Conservation (phyloP, 176 grass and related monocot species). For the Pontederia crassipes region DNA sequence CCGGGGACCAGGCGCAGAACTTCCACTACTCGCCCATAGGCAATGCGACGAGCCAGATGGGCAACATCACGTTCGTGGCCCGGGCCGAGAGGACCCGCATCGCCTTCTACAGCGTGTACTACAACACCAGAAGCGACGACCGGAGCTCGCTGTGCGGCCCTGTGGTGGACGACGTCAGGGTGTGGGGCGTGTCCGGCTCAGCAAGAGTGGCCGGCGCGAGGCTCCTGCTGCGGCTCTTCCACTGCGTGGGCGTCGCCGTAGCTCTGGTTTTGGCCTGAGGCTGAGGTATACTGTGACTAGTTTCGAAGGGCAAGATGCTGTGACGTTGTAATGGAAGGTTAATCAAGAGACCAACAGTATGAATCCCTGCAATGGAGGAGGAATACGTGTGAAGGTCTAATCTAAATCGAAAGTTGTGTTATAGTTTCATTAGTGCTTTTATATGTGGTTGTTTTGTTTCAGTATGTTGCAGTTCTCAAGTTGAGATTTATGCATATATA, state of each 20-base stretch:
- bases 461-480: too few species aligned
- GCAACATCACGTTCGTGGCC: constrained; percentile 14
- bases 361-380: too few species aligned
- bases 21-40: constrained; percentile 78
- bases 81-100: constrained; percentile 40
- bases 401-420: too few species aligned
- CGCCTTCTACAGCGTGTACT: constrained; percentile 88
- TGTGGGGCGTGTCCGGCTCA: constrained; percentile 53
- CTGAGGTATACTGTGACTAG: too few species aligned
- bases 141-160: constrained; percentile 71
- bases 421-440: too few species aligned
- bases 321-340: too few species aligned
- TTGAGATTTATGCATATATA: too few species aligned
- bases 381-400: too few species aligned
- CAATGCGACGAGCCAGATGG: constrained; percentile 19
- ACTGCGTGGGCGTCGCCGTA: constrained; percentile 8
- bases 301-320: too few species aligned
- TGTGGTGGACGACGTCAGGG: constrained; percentile 53
- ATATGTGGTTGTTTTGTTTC: too few species aligned
- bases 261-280: background rate
- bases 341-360: too few species aligned
- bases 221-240: constrained; percentile 21
- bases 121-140: constrained; percentile 84
- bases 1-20: constrained; percentile 75
- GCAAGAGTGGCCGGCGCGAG: constrained; percentile 19